Evolutionary conservation across 805 yeast genomes (phyloP), one percentile per base, ranked within the genome.

Genomic region (Starmerella etchellsii): DNA sequence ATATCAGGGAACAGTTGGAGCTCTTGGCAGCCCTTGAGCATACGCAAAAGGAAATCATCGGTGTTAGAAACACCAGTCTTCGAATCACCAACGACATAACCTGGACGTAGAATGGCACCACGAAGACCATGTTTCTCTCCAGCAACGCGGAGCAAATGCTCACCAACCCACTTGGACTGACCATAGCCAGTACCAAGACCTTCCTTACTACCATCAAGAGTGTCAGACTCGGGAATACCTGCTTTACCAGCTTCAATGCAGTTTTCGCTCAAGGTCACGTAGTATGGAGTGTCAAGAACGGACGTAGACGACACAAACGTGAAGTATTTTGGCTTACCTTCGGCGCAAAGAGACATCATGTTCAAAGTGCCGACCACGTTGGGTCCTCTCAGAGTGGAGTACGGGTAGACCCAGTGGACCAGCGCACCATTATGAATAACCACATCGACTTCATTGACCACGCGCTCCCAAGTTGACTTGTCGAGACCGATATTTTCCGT

Each of bases 341-440:
- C 64, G 7, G 76, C 71, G 53, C 91, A 78, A 53, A 87, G 62
- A 56, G 76, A 76, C 72, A 91, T 66, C 9, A 85, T 83, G 54
- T 87, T 81, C 44, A 88, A 63, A 0, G 97, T 81, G 33, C 94
- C 76, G 43, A 87, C 64, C 25, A 93, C 98, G 56, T 91, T 91
- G 26, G 97, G 91, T 50, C 83, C 95, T 53, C 97, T 74, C 54
- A 91, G 67, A 50, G 81, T 82, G 36, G 79, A 65, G 63, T 91
- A 91, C 22, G 98, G 97, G 60, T 81, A 91, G 2, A 87, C 95
- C 99, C 99, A 91, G 61, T 91, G 98, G 29, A 91, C 99, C 47
- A 87, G 68, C 15, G 99, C 99, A 66, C 97, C 98, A 53, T 91
- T 91, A 61, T 91, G 99, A 47, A 91, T 73, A 39, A 91, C 76